Base-by-base conservation (phyloP, 139 green algal genomes). In the Chlorella sp. region DNA sequence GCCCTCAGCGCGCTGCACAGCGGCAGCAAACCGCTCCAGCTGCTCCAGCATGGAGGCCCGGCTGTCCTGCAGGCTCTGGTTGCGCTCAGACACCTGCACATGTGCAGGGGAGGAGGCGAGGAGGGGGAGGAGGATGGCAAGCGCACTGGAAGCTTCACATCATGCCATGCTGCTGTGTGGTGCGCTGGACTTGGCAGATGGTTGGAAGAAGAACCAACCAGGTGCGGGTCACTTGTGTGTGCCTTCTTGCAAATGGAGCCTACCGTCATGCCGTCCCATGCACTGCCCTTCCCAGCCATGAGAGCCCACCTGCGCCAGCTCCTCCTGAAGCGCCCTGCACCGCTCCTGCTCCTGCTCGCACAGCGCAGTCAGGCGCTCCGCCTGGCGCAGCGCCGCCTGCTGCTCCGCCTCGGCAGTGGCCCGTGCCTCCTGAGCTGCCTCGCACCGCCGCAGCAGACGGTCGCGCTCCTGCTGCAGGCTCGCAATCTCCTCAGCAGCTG, bases 291-390 rank as follows among this genome's bases (percentile, higher is more conserved):
- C n/a, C n/a, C n/a, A n/a, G n/a, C n/a, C n/a, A n/a, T n/a, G n/a
- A n/a, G n/a, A n/a, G 7, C 70, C 70, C 76, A 84, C 64, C 39
- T 55, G 21, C 13, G 21, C 18, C 39, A 75, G 18, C 57, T 84
- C 78, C 13, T 36, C 64, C 39, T 84, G 41, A 20, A 84, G 41
- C 15, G 30, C 18, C 17, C 63, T 28, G 47, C 80, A 68, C 65
- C 55, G 65, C 80, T 78, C 67, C 67, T 85, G 32, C 67, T 56
- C 18, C 36, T 85, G 67, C 80, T 85, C 80, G 9, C 65, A 73
- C 56, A 87, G 64, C 76, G 39, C 73, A 4, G 83, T 63, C 38
- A 87, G 76, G 38, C 76, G 83, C 62, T 83, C 69, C 5, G 82
- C 74, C 55, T 87, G 82, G 47, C 57, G 71, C 25, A 83, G 63